Evolutionary conservation across 2,329 filamentous ascomycete species (phyloP), one percentile per base, ranked within the genome.

Genomic region (Corinectria fuckeliana): DNA sequence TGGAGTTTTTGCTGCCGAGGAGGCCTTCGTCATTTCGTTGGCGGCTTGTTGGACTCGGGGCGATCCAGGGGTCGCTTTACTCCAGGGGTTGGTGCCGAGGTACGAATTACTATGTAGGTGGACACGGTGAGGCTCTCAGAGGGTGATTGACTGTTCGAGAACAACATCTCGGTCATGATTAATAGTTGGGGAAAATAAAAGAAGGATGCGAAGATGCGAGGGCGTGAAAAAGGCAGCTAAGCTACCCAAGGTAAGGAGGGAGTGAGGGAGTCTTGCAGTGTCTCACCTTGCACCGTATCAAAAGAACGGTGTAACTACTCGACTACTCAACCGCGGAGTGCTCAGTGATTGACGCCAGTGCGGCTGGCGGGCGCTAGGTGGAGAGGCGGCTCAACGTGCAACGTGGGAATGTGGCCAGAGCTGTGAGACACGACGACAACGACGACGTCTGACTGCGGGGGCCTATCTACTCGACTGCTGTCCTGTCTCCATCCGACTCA

Each of bases 351-450:
- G n/a, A 16, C 7, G 5, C n/a, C 14, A n/a, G n/a, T n/a, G n/a
- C n/a, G n/a, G n/a, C n/a, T n/a, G n/a, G n/a, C n/a, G n/a, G n/a
- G n/a, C n/a, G n/a, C n/a, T n/a, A n/a, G 11, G 44, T 23, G 23
- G 23, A 39, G 32, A 11, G 21, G 18, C 14, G 21, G 18, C 16
- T 34, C 25, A 20, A 47, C 45, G n/a, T 38, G 16, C 14, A 50
- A 45, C 16, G 14, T 45, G 47, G 47, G 21, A 30, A 32, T 57
- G 30, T 38, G 28, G 54, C n/a, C 41, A 34, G 54, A 45, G 54
- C 54, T 57, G n/a, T n/a, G 54, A 57, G 54, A 57, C 47, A 50
- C 28, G 26, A 26, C 36, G 13, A 50, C 20, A 28, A 50, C 28
- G 26, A 26, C 36, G 13, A 50, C 20, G 28, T n/a, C 38, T 50